Percentiles rank a stretch among this genome's conserved stretches.
Evolutionary conservation across 768 basidiomycete genomes (phyloP).

Genomic region (Kwoniella sp.): DNA sequence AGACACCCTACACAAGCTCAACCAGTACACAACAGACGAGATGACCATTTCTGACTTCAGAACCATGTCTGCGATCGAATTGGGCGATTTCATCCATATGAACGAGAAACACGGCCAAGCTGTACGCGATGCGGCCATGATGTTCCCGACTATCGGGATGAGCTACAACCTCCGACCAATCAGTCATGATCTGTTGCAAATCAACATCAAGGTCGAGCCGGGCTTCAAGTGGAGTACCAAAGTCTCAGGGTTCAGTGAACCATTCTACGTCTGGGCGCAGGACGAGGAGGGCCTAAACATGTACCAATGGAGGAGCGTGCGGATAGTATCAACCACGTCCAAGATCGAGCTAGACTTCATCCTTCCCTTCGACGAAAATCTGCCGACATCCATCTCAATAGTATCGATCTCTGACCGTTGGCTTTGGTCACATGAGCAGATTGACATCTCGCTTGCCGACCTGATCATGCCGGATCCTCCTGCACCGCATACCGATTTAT

Average conservation of each 20-base stretch:
- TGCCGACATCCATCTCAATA: conserved; percentile 66
- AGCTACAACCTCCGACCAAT: conserved; percentile 72
- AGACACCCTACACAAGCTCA: conserved; percentile 72
- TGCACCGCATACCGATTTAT: conserved; percentile 59
- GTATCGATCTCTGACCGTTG: conserved; percentile 84
- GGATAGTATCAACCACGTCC: conserved; percentile 65
- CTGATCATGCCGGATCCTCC: conserved; percentile 70
- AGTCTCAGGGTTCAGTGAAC: conserved; percentile 69
- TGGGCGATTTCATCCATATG: conserved; percentile 76
- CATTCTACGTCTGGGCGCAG: conserved; percentile 96
- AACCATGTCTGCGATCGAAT: conserved; percentile 59
- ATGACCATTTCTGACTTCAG: conserved; percentile 70
- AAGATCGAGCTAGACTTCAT: conserved; percentile 68
- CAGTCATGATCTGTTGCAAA: conserved; percentile 73
- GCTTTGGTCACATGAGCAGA: conserved; percentile 82
- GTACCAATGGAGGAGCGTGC: conserved; percentile 69
- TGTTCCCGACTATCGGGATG: conserved; percentile 72
- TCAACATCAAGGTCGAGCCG: conserved; percentile 62
- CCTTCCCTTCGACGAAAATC: conserved; percentile 63
- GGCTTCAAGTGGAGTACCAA: conserved; percentile 75
- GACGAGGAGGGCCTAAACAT: conserved; percentile 76
- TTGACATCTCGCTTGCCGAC: conserved; percentile 60
- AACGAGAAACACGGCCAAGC: conserved; percentile 81
- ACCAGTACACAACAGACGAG: conserved; percentile 71
- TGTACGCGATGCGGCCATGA: conserved; percentile 70